Base-by-base conservation (phyloP, 2,329 filamentous ascomycete species). In the Elsinoe ampelina region DNA sequence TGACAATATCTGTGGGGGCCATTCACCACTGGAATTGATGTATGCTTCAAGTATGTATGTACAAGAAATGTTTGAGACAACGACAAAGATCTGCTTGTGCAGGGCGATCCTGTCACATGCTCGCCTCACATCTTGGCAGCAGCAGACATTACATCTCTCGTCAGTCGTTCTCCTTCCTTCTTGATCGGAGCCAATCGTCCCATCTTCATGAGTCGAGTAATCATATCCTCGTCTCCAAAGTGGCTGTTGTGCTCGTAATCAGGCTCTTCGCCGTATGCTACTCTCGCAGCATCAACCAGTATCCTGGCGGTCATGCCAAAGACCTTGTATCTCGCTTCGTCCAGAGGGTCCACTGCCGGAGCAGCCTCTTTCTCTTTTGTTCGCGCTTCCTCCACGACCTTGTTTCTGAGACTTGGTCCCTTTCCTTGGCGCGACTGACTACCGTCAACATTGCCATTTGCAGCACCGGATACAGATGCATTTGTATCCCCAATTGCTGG, bases 261-360 rank as follows among this genome's bases (percentile, higher is more conserved):
- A 3, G 92, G 92, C 67, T 88, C 82, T 72, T 86, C 80, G 1
- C 73, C 85, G 68, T 93, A 97, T 17, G 91, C 92, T 15, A 95
- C 79, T 60, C 88, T 78, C 34, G 92, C 91, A 3, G 87, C 86
- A 72, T 97, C 92, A 4, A 96, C 88, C 56, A 96, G 70, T 56
- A 97, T 92, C 54, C 89, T 77, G 2, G 89, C 92, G 55, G 92
- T 97, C 89, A 97, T 92, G 13, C 92, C 92, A 80, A 91, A 96
- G 3, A 97, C 90, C 63, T 87, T 84, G 72, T 93, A 95, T 36
- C 68, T 60, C 5, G 67, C 63, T 58, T 68, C 63, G 20, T 63
- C 57, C 22, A 67, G 55, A 13, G 66, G 61, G 57, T 68, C 64
- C 34, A 38, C 42, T 7, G 45, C 38, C 13, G 48, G 26, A 2